Evolutionary conservation across 2,329 filamentous ascomycete species (phyloP).

Genomic region (Phaeosphaeriaceae sp.): DNA sequence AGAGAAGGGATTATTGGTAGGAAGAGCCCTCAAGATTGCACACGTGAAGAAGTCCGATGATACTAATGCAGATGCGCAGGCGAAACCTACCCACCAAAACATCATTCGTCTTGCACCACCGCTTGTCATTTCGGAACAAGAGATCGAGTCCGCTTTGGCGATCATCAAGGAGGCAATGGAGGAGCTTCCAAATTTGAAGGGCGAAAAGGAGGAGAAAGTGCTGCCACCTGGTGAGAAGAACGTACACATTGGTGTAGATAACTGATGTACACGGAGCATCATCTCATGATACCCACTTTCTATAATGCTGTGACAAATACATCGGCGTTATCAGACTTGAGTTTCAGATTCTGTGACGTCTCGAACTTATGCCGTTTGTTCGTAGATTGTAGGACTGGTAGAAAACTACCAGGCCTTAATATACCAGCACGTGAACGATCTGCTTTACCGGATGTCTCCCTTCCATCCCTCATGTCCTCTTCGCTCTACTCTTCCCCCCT

Average conservation of each 20-base stretch:
- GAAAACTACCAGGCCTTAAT: too few relatives aligned
- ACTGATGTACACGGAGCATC: conserved; percentile 46
- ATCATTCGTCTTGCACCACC: conserved; percentile 98
- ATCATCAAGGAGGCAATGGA: conserved; percentile 84
- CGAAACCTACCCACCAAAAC: conserved; percentile 97
- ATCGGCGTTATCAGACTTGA: neutral
- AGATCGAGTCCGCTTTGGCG: conserved; percentile 77
- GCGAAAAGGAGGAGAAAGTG: conserved; percentile 58
- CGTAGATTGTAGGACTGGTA: too few relatives aligned
- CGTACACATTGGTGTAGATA: conserved; percentile 66
- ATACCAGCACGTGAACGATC: too few relatives aligned
- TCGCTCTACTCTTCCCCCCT: neutral
- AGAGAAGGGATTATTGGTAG: conserved; percentile 89
- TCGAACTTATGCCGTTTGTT: neutral
- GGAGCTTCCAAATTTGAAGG: conserved; percentile 76
- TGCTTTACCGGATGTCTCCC: too few relatives aligned
- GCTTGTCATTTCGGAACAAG: conserved; percentile 87
- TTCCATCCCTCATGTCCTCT: neutral
- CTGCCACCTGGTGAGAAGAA: conserved; percentile 67
- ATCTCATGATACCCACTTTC: conserved; percentile 23
- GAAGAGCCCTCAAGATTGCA: conserved; percentile 54
- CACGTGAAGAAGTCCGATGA: conserved; percentile 35
- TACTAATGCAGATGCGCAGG: conserved; percentile 61
- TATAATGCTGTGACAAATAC: neutral
- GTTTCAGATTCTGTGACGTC: neutral